Conservation (phyloP, 1,284 basidiomycete species). For the Mycosarcoma maydis region DNA sequence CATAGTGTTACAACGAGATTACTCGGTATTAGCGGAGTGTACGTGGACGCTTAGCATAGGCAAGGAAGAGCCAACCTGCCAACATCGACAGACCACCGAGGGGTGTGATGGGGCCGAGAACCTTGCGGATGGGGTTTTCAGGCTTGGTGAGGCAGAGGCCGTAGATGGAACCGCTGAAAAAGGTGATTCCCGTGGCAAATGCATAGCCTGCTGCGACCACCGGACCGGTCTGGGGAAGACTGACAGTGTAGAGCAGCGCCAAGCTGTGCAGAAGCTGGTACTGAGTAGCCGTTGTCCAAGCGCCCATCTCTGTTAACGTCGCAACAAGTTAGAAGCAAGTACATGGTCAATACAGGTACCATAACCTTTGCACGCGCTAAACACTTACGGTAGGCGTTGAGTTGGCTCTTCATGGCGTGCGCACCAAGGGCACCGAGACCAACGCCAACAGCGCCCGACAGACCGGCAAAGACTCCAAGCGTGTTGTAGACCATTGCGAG, state of each 20-base stretch:
- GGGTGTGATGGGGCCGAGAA: conserved; percentile 60
- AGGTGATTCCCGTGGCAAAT: conserved; percentile 60
- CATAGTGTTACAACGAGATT: too few species aligned
- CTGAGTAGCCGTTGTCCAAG: conserved; percentile 61
- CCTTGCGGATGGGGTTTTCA: conserved; percentile 52
- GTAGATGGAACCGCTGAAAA: conserved; percentile 65
- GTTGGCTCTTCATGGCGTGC: conserved; percentile 58
- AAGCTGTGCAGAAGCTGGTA: conserved; percentile 64
- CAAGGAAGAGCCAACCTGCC: conserved; percentile 60
- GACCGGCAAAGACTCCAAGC: conserved; percentile 48
- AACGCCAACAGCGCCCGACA: conserved; percentile 54
- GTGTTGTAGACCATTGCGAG: conserved; percentile 38
- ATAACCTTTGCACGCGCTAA: too few species aligned
- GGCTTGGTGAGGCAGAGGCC: conserved; percentile 58
- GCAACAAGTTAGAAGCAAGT: neutral
- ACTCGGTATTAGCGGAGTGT: conserved; percentile 18
- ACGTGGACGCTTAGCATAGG: conserved; percentile 48
- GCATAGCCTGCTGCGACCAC: conserved; percentile 50
- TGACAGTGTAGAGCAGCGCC: conserved; percentile 55
- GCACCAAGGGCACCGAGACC: conserved; percentile 59
- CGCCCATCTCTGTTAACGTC: conserved; percentile 40
- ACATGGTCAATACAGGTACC: neutral
- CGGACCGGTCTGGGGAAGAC: conserved; percentile 38
- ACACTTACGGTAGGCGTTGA: conserved; percentile 56
- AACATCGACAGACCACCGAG: conserved; percentile 63